Percentiles rank a stretch among this genome's conserved stretches.
Evolutionary conservation across 2,329 filamentous ascomycete genomes (phyloP).

Genomic region (Aspergillus ustus): DNA sequence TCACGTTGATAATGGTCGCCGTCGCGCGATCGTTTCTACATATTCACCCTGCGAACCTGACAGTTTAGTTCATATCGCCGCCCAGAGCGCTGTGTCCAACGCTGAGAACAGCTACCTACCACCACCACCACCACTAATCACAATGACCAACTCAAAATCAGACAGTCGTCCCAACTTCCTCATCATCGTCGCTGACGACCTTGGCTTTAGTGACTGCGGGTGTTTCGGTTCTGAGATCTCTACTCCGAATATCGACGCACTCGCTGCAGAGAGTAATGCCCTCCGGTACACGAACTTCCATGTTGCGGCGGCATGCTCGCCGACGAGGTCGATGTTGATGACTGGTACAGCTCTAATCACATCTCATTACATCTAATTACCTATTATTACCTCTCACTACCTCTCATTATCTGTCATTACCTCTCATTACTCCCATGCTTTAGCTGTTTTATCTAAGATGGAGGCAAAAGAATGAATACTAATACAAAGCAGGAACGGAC

Average conservation of each 20-base stretch:
- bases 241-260: constrained; percentile 62
- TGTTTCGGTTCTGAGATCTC: constrained; percentile 65
- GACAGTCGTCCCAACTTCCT: constrained; percentile 58
- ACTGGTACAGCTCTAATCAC: no score
- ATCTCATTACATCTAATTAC: no score
- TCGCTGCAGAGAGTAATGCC: constrained; percentile 50
- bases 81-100: no score
- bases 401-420: no score
- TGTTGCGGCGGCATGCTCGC: constrained; percentile 65
- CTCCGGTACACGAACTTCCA: constrained; percentile 69
- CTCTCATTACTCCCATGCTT: constrained; percentile 34
- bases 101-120: no score
- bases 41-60: no score
- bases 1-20: not conserved
- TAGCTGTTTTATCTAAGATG: no score
- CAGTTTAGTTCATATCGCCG: no score
- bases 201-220: constrained; percentile 65
- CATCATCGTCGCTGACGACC: constrained; percentile 62
- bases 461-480: no score
- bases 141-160: not conserved
- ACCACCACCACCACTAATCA: no score
- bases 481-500: constrained; percentile 70
- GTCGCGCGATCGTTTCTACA: no score
- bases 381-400: no score
- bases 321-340: constrained; percentile 20